Evolutionary conservation across 495 filamentous ascomycete species (phyloP).

Genomic region (Entonaema liquescens): DNA sequence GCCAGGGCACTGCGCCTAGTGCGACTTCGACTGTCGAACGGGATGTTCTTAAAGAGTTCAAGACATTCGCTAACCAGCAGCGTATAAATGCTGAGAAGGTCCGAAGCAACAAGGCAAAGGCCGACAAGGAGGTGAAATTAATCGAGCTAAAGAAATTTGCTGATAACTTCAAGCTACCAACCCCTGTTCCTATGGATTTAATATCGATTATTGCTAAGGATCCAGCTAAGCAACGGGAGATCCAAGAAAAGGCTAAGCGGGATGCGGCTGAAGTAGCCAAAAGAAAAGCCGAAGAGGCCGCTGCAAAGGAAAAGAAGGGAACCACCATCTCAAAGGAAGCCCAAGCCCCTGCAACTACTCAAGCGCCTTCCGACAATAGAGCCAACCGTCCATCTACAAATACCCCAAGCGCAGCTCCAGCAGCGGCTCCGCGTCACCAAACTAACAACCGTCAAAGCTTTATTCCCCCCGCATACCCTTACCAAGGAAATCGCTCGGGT

Average conservation of each 20-base stretch:
- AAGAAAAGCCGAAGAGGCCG: constrained; percentile 48
- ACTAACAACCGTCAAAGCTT: constrained; percentile 33
- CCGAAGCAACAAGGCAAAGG: constrained; percentile 74
- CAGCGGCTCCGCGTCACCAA: constrained; percentile 46
- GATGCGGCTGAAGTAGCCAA: constrained; percentile 68
- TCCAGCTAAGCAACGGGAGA: constrained; percentile 86
- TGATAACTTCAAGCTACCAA: constrained; percentile 88
- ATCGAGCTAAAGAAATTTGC: constrained; percentile 96
- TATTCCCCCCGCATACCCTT: constrained; percentile 33
- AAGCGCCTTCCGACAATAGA: constrained; percentile 38
- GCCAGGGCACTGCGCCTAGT: constrained; percentile 58
- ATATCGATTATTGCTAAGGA: constrained; percentile 97
- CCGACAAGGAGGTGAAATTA: constrained; percentile 88
- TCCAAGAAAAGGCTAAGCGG: constrained; percentile 82
- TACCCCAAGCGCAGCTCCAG: constrained; percentile 46
- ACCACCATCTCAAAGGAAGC: constrained; percentile 45
- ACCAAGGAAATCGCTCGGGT: constrained; percentile 48
- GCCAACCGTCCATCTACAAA: constrained; percentile 39
- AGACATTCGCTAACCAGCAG: constrained; percentile 71
- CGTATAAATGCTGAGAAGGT: constrained; percentile 72
- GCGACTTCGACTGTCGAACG: constrained; percentile 79
- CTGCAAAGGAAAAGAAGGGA: constrained; percentile 54
- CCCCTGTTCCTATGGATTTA: constrained; percentile 88
- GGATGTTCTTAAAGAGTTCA: constrained; percentile 81
- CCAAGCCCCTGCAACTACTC: constrained; percentile 44